phyloP scores from a whole-genome alignment of 2,329 filamentous ascomycete genomes.

The Pestalotiopsis sp. region DNA sequence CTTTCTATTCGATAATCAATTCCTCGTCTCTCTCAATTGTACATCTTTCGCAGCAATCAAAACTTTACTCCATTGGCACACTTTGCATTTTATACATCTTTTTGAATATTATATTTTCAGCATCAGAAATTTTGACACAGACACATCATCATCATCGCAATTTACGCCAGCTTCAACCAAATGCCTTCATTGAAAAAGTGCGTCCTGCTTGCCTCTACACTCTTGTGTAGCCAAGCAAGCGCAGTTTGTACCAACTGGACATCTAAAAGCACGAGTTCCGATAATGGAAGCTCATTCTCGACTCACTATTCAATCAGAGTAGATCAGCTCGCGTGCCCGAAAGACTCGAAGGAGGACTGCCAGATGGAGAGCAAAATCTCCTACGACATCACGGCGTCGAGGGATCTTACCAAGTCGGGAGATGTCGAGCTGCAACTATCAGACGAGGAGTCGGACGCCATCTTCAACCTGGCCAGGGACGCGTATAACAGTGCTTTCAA shows the following conservation, averaged over 20 bases:
- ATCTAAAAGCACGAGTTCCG: neutral
- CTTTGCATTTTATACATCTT: too few relatives aligned
- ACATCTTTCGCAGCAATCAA: neutral
- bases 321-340: neutral
- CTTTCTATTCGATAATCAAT: neutral
- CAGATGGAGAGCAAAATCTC: neutral
- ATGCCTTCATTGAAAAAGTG: neutral
- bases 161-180: neutral
- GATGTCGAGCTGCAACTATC: neutral
- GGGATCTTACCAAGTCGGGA: neutral
- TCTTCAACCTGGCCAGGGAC: slow-evolving; percentile 10
- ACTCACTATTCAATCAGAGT: neutral
- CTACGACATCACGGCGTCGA: slow-evolving; percentile 9
- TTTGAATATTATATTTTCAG: neutral
- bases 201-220: neutral
- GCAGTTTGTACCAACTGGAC: neutral
- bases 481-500: slow-evolving; percentile 1
- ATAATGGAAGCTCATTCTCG: neutral
- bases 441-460: slow-evolving; percentile 6
- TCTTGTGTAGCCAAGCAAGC: neutral
- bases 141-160: neutral
- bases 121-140: neutral
- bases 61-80: neutral
- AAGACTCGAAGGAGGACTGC: neutral
- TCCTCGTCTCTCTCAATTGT: neutral